Evolutionary conservation across 495 filamentous ascomycete species (phyloP).

Genomic region (Talaromyces borbonicus): DNA sequence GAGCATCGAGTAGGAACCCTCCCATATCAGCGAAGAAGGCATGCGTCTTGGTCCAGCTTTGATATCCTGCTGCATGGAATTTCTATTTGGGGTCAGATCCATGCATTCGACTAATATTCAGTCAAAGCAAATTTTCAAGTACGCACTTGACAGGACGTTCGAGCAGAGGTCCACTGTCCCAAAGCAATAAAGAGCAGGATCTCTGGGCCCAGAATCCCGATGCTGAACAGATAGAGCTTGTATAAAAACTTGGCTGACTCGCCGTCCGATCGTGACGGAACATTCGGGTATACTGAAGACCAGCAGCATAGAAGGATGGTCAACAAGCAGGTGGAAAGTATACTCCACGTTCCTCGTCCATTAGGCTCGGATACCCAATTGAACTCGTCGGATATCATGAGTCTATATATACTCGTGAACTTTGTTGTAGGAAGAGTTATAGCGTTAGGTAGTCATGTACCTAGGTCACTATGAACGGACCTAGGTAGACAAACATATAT

Average conservation of each 20-base stretch:
- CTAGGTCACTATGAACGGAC: too few species aligned
- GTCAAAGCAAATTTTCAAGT: background rate
- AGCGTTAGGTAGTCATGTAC: too few species aligned
- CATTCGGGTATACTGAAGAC: slow-evolving; percentile 19
- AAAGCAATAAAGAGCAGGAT: slow-evolving; percentile 21
- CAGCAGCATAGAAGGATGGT: slow-evolving; percentile 24
- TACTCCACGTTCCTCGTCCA: slow-evolving; percentile 20
- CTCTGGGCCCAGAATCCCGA: slow-evolving; percentile 25
- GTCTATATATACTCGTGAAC: background rate
- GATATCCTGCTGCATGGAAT: slow-evolving; percentile 11
- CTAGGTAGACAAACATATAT: too few species aligned
- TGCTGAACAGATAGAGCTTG: slow-evolving; percentile 18
- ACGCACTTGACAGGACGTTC: slow-evolving; percentile 17
- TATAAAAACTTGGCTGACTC: slow-evolving; percentile 7
- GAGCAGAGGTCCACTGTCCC: slow-evolving; percentile 26
- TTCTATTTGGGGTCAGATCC: slow-evolving; percentile 4
- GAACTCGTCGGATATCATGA: background rate
- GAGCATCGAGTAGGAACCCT: slow-evolving; percentile 21
- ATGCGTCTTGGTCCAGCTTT: slow-evolving; percentile 26
- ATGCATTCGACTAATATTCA: too few species aligned
- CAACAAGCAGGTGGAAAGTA: slow-evolving; percentile 22
- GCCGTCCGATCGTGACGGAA: slow-evolving; percentile 14
- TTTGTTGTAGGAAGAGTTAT: background rate
- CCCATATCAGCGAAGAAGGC: slow-evolving; percentile 33
- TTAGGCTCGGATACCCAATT: slow-evolving; percentile 22